These are phyloP conservation scores for Daldinia childiae DNA, from an alignment of 495 filamentous ascomycete species.

Conservation along the genomic window DNA sequence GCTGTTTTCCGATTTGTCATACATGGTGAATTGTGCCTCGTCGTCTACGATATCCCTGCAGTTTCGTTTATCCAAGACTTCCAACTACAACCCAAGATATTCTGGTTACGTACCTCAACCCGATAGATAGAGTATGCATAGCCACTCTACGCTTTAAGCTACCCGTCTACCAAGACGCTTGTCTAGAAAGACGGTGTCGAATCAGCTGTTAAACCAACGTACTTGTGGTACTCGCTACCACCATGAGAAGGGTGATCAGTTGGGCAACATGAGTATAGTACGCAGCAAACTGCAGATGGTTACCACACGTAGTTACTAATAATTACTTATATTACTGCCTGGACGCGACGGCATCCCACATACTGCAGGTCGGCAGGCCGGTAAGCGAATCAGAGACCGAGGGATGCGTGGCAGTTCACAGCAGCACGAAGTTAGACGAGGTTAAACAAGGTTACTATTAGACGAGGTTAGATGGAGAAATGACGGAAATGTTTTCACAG, in stretches of 20 bases:
- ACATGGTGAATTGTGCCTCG: not conserved
- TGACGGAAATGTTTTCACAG: not conserved
- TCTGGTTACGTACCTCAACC: no score
- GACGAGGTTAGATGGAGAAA: conserved; percentile 2
- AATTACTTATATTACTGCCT: conserved; percentile 11
- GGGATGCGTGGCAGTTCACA: conserved; percentile 35
- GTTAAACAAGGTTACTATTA: not conserved
- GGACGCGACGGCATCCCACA: conserved; percentile 9
- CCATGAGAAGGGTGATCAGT: conserved; percentile 10
- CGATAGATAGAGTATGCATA: not conserved
- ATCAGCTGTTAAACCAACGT: not conserved
- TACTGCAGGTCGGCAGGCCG: not conserved
- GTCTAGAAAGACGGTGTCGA: conserved; percentile 9
- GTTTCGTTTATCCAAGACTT: not conserved
- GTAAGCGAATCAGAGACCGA: conserved; percentile 23
- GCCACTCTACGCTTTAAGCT: not conserved
- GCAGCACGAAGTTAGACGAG: not conserved
- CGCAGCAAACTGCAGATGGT: conserved; percentile 15
- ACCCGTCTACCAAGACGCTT: conserved; percentile 2
- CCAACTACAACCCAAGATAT: not conserved
- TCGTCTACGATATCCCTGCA: conserved; percentile 13
- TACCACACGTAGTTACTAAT: conserved; percentile 2
- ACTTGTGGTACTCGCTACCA: not conserved
- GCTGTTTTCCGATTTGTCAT: not conserved
- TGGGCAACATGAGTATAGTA: not conserved